Percentiles rank a stretch among this genome's conserved stretches.
phyloP scores from a whole-genome alignment of 257 asterid genomes.

The Mentha longifolia region DNA sequence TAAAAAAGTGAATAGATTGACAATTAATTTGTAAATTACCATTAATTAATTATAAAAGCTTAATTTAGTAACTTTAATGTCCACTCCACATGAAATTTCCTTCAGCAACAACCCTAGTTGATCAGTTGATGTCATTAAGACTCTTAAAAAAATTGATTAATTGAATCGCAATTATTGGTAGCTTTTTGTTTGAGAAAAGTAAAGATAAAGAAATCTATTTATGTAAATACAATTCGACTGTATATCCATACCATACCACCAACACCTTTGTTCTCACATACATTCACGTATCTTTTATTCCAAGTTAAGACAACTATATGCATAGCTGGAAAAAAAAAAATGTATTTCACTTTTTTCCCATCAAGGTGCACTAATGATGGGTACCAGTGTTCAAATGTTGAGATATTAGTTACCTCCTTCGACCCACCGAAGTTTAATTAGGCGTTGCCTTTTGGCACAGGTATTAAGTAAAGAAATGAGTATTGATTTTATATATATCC shows the following conservation, averaged over 20 bases:
- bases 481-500: too few relatives aligned
- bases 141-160: constrained; percentile 45
- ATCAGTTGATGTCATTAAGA: constrained; percentile 45
- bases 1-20: too few relatives aligned
- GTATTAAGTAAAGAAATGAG: too few relatives aligned
- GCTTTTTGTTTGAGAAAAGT: constrained; percentile 69
- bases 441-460: too few relatives aligned
- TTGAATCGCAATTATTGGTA: constrained; percentile 40
- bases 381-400: neutral
- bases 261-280: constrained; percentile 4
- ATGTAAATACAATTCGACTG: neutral
- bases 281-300: constrained; percentile 45
- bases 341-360: constrained; percentile 16
- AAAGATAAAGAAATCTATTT: constrained; percentile 48
- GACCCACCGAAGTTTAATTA: too few relatives aligned
- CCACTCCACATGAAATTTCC: neutral
- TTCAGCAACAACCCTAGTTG: constrained; percentile 46
- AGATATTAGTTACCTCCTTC: too few relatives aligned
- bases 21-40: too few relatives aligned
- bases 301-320: constrained; percentile 50
- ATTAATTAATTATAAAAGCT: neutral
- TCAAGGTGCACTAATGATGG: constrained; percentile 2
- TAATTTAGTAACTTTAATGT: constrained; percentile 23
- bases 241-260: neutral
- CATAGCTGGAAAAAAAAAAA: neutral